Percentiles rank a stretch among this genome's conserved stretches.
Evolutionary conservation across 495 filamentous ascomycete genomes (phyloP).

Genomic region (Penicillium flavigenum): DNA sequence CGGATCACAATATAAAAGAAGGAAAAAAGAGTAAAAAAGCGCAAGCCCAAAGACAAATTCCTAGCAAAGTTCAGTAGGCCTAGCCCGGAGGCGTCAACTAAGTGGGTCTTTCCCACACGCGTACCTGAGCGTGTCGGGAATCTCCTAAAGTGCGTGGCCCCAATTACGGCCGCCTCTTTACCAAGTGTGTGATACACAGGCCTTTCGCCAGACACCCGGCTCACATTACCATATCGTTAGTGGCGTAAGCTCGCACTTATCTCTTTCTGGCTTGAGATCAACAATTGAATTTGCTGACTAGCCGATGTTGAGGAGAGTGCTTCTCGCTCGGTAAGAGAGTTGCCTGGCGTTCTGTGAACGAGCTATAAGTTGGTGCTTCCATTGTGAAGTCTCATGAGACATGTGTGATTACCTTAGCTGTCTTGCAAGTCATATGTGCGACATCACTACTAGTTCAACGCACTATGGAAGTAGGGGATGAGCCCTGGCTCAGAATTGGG

Average conservation of each 20-base stretch:
- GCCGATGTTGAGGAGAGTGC: background rate
- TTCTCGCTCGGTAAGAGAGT: conserved; percentile 1
- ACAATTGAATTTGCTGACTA: conserved; percentile 13
- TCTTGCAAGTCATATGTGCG: background rate
- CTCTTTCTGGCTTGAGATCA: conserved; percentile 22
- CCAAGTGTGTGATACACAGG: background rate
- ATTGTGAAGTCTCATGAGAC: background rate
- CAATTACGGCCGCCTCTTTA: background rate
- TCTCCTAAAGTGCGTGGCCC: conserved; percentile 26
- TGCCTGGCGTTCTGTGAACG: background rate
- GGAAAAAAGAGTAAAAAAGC: background rate
- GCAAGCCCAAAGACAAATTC: background rate
- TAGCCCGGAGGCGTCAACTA: conserved; percentile 30
- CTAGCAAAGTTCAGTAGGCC: conserved; percentile 25
- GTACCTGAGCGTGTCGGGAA: conserved; percentile 31
- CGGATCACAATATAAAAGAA: conserved; percentile 33
- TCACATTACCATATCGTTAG: conserved; percentile 10
- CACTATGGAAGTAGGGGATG: conserved; percentile 3
- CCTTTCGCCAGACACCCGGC: conserved; percentile 5
- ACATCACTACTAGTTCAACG: background rate
- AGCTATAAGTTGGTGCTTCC: background rate
- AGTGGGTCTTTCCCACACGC: conserved; percentile 10
- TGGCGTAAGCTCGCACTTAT: conserved; percentile 12
- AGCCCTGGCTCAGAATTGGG: background rate
- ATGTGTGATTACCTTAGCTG: background rate